Conservation (phyloP, 2,329 filamentous ascomycete genomes). For the Fusarium annulatum region DNA sequence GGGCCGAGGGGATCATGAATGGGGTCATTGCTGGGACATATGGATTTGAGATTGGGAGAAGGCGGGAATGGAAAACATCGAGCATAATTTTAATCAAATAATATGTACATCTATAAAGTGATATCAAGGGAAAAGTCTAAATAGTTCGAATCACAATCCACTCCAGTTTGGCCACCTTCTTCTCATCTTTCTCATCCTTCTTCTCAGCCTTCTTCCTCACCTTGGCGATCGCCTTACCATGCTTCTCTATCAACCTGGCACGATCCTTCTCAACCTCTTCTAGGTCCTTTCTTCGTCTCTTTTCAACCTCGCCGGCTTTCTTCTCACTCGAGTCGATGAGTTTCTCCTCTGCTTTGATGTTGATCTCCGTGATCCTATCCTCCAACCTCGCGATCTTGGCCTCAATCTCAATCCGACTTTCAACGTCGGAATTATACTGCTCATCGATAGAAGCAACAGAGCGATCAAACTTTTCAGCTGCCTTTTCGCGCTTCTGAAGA, state of each 20-base stretch:
- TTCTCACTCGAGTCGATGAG: not conserved
- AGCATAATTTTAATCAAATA: not conserved
- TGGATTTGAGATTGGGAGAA: slow-evolving; percentile 25
- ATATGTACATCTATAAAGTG: not conserved
- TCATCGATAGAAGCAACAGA: slow-evolving; percentile 8
- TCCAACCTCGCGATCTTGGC: not conserved
- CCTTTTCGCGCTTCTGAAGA: not conserved
- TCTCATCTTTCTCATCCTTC: slow-evolving; percentile 3
- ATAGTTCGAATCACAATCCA: slow-evolving; percentile 19
- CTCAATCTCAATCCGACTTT: not conserved
- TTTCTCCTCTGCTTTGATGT: not conserved
- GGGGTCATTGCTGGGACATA: slow-evolving; percentile 8
- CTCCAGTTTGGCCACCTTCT: slow-evolving; percentile 21
- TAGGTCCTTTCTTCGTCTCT: not conserved
- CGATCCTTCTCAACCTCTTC: slow-evolving; percentile 4
- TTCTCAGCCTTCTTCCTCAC: slow-evolving; percentile 1
- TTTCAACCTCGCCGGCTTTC: not conserved
- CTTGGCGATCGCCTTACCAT: not conserved
- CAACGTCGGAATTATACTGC: not conserved
- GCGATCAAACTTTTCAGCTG: not conserved
- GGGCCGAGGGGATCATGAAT: slow-evolving; percentile 17
- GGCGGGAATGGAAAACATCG: not conserved
- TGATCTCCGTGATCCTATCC: not conserved
- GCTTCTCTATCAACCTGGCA: not conserved
- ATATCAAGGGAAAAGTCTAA: not conserved